Conservation (phyloP, 768 basidiomycete genomes). For the Asterophora lycoperdoides region DNA sequence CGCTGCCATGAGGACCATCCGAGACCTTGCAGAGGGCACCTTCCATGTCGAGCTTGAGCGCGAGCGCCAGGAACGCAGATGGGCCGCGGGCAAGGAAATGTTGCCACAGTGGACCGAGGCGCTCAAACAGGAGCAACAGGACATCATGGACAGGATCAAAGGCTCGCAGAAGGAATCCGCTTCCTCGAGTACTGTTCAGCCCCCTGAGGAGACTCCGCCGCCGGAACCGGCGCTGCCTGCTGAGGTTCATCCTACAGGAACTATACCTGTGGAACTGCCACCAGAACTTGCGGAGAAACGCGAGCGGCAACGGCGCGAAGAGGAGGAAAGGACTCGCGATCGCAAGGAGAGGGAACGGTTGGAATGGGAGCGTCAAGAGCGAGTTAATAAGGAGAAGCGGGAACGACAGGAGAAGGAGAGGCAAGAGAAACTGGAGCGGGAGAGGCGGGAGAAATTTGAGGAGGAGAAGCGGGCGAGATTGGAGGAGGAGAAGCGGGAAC, state of each 20-base stretch:
- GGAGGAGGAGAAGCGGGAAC: background rate
- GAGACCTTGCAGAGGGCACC: constrained; percentile 41
- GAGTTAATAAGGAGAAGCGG: background rate
- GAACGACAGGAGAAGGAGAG: constrained; percentile 5
- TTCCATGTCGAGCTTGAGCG: constrained; percentile 40
- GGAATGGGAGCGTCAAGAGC: constrained; percentile 7
- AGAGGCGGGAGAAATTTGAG: background rate
- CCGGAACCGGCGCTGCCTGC: background rate
- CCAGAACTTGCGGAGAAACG: constrained; percentile 7
- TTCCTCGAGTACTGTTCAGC: constrained; percentile 4
- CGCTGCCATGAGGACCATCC: constrained; percentile 40
- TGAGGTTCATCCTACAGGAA: background rate
- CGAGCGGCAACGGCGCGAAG: constrained; percentile 5
- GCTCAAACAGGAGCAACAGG: constrained; percentile 33
- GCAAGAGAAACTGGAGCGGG: background rate
- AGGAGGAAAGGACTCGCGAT: constrained; percentile 5
- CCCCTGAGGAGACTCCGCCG: background rate
- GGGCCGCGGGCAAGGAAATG: constrained; percentile 37
- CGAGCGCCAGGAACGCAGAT: constrained; percentile 48
- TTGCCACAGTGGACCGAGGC: constrained; percentile 25
- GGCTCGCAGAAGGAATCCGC: constrained; percentile 15
- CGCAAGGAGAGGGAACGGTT: constrained; percentile 11
- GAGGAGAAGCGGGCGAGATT: background rate
- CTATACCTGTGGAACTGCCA: background rate
- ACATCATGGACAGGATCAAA: constrained; percentile 45